Conservation (phyloP, 2,329 filamentous ascomycete species). For the Fusarium caatingaense region DNA sequence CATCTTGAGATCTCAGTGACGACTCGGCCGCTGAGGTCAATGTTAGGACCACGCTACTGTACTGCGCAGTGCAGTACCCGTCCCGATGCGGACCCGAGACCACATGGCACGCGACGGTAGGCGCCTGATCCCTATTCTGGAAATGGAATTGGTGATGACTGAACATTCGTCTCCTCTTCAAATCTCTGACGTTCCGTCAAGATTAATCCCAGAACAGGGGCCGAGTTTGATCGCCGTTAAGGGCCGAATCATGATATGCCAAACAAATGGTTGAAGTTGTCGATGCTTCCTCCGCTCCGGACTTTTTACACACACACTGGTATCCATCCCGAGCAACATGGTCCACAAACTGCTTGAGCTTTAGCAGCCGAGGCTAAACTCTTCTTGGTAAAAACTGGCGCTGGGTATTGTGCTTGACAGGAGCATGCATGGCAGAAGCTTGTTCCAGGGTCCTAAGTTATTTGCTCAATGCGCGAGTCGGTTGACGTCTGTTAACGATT, state of each 20-base stretch:
- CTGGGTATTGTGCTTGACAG: background rate
- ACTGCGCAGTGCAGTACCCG: constrained; percentile 10
- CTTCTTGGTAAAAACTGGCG: background rate
- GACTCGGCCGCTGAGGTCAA: constrained; percentile 24
- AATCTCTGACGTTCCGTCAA: background rate
- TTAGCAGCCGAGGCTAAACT: background rate
- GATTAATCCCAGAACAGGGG: background rate
- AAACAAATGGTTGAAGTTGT: constrained; percentile 1
- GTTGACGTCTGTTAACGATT: background rate
- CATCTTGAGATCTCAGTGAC: constrained; percentile 30
- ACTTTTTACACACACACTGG: background rate
- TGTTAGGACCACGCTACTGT: background rate
- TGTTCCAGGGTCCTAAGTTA: background rate
- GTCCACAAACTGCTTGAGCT: constrained; percentile 5
- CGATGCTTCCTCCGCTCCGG: constrained; percentile 2
- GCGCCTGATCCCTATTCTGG: constrained; percentile 12
- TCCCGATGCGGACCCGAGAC: constrained; percentile 19
- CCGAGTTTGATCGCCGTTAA: constrained; percentile 12
- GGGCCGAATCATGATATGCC: background rate
- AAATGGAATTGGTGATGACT: constrained; percentile 2
- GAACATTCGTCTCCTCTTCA: background rate
- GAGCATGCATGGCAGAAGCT: background rate
- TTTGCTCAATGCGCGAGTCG: background rate
- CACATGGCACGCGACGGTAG: constrained; percentile 28
- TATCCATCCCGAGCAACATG: background rate